Evolutionary conservation across 1,139 yeast genomes (phyloP), one percentile per base, ranked within the genome.

Genomic region (Pneumocystis sp.): DNA sequence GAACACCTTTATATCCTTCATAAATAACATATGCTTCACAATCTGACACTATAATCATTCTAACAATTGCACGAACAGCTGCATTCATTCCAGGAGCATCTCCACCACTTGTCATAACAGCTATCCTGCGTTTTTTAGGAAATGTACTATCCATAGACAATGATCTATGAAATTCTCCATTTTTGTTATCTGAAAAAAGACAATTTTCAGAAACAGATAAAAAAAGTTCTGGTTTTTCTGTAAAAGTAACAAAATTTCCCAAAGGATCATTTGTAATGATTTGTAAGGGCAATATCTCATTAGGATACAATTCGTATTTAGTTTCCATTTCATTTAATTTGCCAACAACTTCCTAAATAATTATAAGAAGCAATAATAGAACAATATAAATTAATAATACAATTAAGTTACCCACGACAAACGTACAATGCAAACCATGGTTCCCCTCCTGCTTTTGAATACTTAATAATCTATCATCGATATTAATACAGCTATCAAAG

Each of bases 81-180:
- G 97, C 91, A 75, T 91, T 90, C 98, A 93, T 93, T 70, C 98
- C 98, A 34, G 96, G 98, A 61, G 97, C 90, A 76, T 91, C 98
- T 74, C 98, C 98, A 71, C 98, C 98, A 1, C 96, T 89, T 1
- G 98, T 93, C 93, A 93, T 89, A 64, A 93, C 95, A 6, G 95
- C 98, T 70, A 93, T 87, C 73, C 86, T 82, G 79, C 84, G 82
- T 65, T 71, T 71, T 34, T 62, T 59, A 21, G 29, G 63, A 31
- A 61, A 25, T 29, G 34, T 25, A 15, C 45, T 34, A 37, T 44
- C 39, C 63, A 35, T 57, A 34, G 42, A 29, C n/a, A 21, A 29
- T 19, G 39, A 19, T 19, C 64, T 60, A n/a, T 21, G 37, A 31
- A 6, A 63, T 21, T 44, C 35, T 40, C 61, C 42, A 17, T 59